Evolutionary conservation across 371 early-diverging fungal species (phyloP).

Genomic region (Lichtheimia ornata): DNA sequence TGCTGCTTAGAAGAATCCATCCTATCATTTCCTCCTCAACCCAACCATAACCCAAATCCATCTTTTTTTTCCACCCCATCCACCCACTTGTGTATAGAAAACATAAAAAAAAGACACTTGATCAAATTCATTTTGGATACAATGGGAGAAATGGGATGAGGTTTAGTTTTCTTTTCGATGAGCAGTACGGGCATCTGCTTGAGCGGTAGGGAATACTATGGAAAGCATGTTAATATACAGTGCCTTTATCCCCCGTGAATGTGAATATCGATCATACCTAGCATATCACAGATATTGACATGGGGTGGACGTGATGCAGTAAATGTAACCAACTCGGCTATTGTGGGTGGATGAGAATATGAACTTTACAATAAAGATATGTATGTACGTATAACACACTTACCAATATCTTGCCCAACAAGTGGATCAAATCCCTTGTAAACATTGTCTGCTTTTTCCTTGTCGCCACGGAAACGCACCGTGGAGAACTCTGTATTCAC

Average conservation of each 20-base stretch:
- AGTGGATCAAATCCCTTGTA: constrained; percentile 79
- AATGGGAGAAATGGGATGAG: too few relatives aligned
- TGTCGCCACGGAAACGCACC: constrained; percentile 83
- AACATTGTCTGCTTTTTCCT: constrained; percentile 76
- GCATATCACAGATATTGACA: constrained; percentile 79
- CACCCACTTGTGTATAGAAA: constrained; percentile 2
- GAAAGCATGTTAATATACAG: neutral
- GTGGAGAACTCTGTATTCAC: constrained; percentile 93
- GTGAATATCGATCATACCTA: constrained; percentile 30
- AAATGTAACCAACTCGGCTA: constrained; percentile 83
- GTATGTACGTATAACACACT: neutral
- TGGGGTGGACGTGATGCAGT: constrained; percentile 80
- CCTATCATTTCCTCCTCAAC: neutral
- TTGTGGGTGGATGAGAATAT: neutral
- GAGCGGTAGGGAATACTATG: constrained; percentile 19
- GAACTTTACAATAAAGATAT: neutral
- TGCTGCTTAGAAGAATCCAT: constrained; percentile 31
- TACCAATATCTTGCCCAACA: constrained; percentile 69
- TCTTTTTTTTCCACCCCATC: neutral
- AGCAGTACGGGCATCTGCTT: constrained; percentile 18
- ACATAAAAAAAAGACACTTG: neutral
- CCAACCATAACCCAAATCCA: neutral
- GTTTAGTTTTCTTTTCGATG: constrained; percentile 11
- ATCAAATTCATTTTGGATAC: neutral
- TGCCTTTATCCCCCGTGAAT: neutral